These are phyloP conservation scores for Penicillium bovifimosum DNA, from an alignment of 495 filamentous ascomycete genomes.

Conservation along the genomic window DNA sequence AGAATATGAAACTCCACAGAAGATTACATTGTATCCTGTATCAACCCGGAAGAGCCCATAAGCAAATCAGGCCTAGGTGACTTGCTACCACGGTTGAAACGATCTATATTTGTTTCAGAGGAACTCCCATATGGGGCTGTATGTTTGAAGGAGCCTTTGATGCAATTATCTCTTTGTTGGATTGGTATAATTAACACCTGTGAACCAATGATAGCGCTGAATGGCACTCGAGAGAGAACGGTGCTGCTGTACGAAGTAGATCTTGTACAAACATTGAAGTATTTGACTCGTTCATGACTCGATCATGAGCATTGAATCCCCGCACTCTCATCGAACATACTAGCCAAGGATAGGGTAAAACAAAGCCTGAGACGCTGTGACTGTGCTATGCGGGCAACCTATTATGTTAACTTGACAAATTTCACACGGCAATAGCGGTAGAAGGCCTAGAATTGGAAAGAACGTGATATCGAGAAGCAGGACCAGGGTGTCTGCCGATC, in stretches of 20 bases:
- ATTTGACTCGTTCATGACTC: background rate
- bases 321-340: background rate
- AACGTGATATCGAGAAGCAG: background rate
- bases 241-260: background rate
- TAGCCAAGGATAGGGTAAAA: background rate
- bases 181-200: background rate
- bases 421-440: constrained; percentile 7
- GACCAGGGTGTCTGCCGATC: constrained; percentile 11
- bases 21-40: too few relatives aligned
- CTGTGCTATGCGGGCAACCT: background rate
- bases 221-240: constrained; percentile 21
- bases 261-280: background rate
- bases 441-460: constrained; percentile 13
- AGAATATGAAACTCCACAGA: background rate
- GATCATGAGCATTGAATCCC: constrained; percentile 10
- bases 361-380: constrained; percentile 1
- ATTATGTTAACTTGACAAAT: background rate
- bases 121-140: too few relatives aligned
- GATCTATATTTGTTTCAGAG: too few relatives aligned
- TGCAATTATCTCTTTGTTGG: background rate
- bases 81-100: background rate
- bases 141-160: background rate
- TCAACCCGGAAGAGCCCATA: too few relatives aligned
- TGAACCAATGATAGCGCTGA: background rate
- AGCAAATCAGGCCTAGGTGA: too few relatives aligned